Evolutionary conservation across 2,329 filamentous ascomycete species (phyloP), one percentile per base, ranked within the genome.

Genomic region (Fusarium fujikuroi): DNA sequence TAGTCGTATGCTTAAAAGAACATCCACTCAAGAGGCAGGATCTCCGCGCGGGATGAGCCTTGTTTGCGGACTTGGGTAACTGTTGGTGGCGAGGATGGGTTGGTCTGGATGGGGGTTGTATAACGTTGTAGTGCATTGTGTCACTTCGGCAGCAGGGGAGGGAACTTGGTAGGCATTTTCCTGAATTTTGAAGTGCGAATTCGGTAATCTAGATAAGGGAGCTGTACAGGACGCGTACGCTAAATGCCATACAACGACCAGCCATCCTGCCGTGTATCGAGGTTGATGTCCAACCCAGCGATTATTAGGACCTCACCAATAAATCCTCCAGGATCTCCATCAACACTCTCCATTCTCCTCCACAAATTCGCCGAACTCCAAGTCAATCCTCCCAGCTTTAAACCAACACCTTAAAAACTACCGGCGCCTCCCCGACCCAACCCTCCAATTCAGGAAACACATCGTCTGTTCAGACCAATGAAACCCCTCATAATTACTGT

Each of bases 401-500:
- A 36, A 23, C 25, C 5, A 34, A 7, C 10, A 37, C 6, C 9
- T 50, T 28, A 3, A 28, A 28, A 52, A 5, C 25, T 37, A 23
- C 21, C 56, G 23, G 43, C 32, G 43, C 21, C 34, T 44, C n/a
- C 28, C 34, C 21, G 49, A 19, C 49, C 5, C 21, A 4, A 39
- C 40, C 37, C 30, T 37, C 28, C 21, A 18, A 9, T 39, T 37
- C 6, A 6, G 30, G 30, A 5, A 50, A 16, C 14, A 37, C 19
- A 3, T 43, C 43, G 30, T n/a, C 18, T 25, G 11, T 36, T 18
- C 15, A 23, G 30, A 28, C 69, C 69, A 71, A 44, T 71, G 7
- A 53, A 49, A 63, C 3, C 21, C 3, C n/a, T 4, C 2, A 15
- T 1, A 25, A 18, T 43, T 46, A 1, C 9, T 9, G 43, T 53